Conservation (phyloP, 352 stramenopile genomes). For the Phytophthora pinifolia region DNA sequence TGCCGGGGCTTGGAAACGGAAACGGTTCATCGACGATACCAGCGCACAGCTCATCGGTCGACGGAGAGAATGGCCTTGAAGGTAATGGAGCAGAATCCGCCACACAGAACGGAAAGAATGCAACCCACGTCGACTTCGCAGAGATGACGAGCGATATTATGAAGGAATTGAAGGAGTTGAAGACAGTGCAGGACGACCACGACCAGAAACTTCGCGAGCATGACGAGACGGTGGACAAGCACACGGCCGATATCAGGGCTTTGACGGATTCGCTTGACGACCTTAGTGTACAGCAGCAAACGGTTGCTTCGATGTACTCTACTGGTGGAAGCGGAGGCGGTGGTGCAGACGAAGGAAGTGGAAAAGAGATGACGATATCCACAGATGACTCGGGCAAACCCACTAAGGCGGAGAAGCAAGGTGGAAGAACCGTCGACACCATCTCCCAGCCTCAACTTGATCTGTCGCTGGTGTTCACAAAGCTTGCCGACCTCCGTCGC, state of each 20-base stretch:
- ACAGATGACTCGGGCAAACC: constrained; percentile 9
- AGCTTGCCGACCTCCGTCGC: constrained; percentile 67
- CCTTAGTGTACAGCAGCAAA: constrained; percentile 53
- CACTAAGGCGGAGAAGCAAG: constrained; percentile 14
- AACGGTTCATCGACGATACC: not conserved
- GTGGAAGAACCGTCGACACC: constrained; percentile 6
- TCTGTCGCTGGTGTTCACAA: constrained; percentile 81
- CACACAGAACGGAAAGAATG: not conserved
- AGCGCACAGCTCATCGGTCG: not conserved
- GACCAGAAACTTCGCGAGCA: constrained; percentile 48
- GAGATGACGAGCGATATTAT: constrained; percentile 31
- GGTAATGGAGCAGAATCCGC: not conserved
- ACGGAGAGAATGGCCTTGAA: constrained; percentile 16
- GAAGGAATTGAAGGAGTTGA: constrained; percentile 52
- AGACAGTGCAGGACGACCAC: constrained; percentile 40
- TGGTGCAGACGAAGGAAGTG: constrained; percentile 7
- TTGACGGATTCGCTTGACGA: constrained; percentile 54
- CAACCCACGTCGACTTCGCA: constrained; percentile 11
- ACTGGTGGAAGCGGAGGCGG: constrained; percentile 3
- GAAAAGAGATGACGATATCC: constrained; percentile 4
- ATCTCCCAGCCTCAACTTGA: constrained; percentile 43
- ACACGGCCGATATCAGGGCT: constrained; percentile 50
- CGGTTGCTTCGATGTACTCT: constrained; percentile 31
- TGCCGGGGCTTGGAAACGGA: constrained; percentile 3
- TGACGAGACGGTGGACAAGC: constrained; percentile 39